phyloP scores from a whole-genome alignment of 129 eudicot species.

The Lactuca sativa region DNA sequence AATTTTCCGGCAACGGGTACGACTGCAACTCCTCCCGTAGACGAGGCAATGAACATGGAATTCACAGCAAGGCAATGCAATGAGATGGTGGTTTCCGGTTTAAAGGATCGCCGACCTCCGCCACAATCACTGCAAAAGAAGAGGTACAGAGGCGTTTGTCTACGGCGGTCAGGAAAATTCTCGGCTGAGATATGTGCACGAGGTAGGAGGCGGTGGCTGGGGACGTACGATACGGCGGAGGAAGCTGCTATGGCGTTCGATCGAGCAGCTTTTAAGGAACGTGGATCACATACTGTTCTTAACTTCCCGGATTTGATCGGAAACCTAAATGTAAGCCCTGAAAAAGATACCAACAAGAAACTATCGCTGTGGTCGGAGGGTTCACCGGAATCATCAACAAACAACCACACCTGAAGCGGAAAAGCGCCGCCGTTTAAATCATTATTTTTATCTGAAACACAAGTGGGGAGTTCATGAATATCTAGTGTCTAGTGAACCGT shows the following conservation, averaged over 20 bases:
- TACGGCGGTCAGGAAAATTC: background rate
- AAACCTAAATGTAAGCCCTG: background rate
- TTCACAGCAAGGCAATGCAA: background rate
- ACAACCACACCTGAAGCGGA: background rate
- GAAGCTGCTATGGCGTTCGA: background rate
- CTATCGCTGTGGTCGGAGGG: background rate
- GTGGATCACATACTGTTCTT: background rate
- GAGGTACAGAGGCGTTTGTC: background rate
- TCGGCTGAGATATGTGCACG: background rate
- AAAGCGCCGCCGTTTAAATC: background rate
- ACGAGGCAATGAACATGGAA: background rate
- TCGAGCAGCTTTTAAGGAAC: background rate
- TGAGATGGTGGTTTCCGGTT: background rate
- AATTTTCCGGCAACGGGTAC: background rate
- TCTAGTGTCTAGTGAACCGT: no score
- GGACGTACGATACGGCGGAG: background rate
- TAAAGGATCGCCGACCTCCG: background rate
- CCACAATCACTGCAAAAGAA: background rate
- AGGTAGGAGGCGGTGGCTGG: background rate
- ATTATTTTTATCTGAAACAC: background rate
- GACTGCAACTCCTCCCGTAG: background rate
- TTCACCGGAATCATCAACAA: background rate
- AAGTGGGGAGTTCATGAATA: no score
- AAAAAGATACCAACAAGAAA: background rate
- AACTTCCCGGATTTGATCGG: background rate